Evolutionary conservation across 2,329 filamentous ascomycete species (phyloP).

Genomic region (Apiospora malaysiana): DNA sequence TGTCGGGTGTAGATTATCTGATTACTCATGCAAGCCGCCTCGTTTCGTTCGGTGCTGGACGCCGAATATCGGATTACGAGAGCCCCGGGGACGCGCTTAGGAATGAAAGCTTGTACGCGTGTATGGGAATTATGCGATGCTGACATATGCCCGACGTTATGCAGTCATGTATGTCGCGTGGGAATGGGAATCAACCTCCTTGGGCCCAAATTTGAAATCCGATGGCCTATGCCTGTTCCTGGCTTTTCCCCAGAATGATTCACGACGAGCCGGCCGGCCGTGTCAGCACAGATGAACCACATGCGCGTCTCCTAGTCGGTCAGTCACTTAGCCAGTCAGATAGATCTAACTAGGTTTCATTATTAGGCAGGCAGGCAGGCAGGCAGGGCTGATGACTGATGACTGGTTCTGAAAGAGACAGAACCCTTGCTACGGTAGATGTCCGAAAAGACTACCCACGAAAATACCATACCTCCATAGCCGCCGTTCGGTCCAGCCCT

Average conservation of each 20-base stretch:
- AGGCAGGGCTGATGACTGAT: constrained; percentile 1
- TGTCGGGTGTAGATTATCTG: background rate
- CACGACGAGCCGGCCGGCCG: background rate
- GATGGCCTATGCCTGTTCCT: background rate
- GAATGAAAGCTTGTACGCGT: background rate
- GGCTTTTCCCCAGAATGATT: constrained; percentile 13
- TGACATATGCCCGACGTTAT: background rate
- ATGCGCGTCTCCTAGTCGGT: background rate
- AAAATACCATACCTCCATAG: background rate
- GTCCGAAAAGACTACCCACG: background rate
- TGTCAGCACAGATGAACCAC: constrained; percentile 5
- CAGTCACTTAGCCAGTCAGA: background rate
- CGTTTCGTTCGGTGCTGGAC: background rate
- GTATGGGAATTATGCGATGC: background rate
- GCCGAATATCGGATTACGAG: constrained; percentile 1
- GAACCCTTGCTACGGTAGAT: background rate
- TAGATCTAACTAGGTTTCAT: background rate
- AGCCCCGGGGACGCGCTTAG: background rate
- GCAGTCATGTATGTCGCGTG: background rate
- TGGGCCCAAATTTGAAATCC: background rate
- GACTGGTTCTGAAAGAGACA: background rate
- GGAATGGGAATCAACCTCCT: background rate
- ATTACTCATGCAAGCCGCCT: background rate
- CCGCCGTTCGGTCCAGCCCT: background rate
- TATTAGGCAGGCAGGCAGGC: background rate